A percentile compares a stretch with the other conserved stretches of the same genome.
Evolutionary conservation across 164 flowering plant species (phyloP).

Genomic region (Piper betle): DNA sequence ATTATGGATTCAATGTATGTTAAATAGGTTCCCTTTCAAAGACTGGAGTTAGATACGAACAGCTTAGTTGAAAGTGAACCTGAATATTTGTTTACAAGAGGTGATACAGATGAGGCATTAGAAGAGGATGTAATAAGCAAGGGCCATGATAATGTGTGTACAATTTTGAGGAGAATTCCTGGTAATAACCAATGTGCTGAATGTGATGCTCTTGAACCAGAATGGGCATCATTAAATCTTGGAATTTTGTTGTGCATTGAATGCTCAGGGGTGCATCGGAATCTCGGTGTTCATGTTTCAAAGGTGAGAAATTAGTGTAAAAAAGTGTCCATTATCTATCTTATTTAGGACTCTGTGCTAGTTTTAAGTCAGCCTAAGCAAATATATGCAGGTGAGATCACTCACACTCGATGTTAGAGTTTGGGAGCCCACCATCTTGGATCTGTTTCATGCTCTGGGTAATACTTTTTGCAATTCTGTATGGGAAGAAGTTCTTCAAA

Average conservation of each 20-base stretch:
- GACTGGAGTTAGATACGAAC: slow-evolving; percentile 11
- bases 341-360: background rate
- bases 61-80: slow-evolving; percentile 12
- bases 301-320: slow-evolving; percentile 34
- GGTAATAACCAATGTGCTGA: slow-evolving; percentile 94
- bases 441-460: slow-evolving; percentile 58
- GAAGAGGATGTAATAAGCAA: slow-evolving; percentile 22
- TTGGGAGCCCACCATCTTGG: slow-evolving; percentile 83
- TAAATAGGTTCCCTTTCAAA: slow-evolving; percentile 23
- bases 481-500: slow-evolving; percentile 70
- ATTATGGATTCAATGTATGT: slow-evolving; percentile 6
- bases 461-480: slow-evolving; percentile 75
- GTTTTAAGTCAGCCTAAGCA: background rate
- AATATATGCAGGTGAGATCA: slow-evolving; percentile 70
- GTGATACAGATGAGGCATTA: slow-evolving; percentile 6
- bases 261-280: slow-evolving; percentile 95
- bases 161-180: slow-evolving; percentile 47
- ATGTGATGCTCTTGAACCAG: slow-evolving; percentile 75
- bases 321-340: background rate
- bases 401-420: slow-evolving; percentile 82
- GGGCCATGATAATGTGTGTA: slow-evolving; percentile 34
- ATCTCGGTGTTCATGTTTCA: slow-evolving; percentile 95
- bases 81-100: slow-evolving; percentile 15
- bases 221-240: slow-evolving; percentile 95
- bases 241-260: slow-evolving; percentile 81